Evolutionary conservation across 441 rosid species (phyloP).

Genomic region (Adansonia rubrostipa): DNA sequence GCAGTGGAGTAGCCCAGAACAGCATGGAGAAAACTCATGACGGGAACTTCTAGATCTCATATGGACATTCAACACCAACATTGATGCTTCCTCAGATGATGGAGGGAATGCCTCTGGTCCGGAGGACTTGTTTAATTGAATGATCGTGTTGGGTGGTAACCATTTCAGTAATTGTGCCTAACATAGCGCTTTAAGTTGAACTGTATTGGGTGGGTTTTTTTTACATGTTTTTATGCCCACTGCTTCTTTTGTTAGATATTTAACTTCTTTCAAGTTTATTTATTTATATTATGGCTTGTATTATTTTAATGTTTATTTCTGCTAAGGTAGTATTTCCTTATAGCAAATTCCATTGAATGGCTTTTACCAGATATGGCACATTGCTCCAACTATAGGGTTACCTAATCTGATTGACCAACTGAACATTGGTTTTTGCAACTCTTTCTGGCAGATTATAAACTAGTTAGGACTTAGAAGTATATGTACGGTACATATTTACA

Average conservation of each 20-base stretch:
- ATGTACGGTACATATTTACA: neutral
- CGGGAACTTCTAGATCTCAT: constrained; percentile 60
- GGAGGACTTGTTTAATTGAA: constrained; percentile 55
- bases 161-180: constrained; percentile 25
- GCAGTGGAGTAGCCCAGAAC: constrained; percentile 42
- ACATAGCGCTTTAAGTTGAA: constrained; percentile 10
- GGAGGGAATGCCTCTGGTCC: constrained; percentile 40
- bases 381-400: too few relatives aligned
- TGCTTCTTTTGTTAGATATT: neutral
- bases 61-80: constrained; percentile 42
- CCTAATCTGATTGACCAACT: neutral
- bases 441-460: neutral
- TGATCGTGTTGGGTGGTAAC: constrained; percentile 2
- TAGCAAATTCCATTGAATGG: too few relatives aligned
- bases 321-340: too few relatives aligned
- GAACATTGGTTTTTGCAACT: neutral
- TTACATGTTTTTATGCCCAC: neutral
- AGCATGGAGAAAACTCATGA: constrained; percentile 43
- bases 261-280: neutral
- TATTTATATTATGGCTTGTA: too few relatives aligned
- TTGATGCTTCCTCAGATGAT: constrained; percentile 44
- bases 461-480: neutral
- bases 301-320: too few relatives aligned
- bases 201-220: neutral
- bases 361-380: too few relatives aligned